phyloP scores from a whole-genome alignment of 331 rosid species.

The Quercus tomentella region DNA sequence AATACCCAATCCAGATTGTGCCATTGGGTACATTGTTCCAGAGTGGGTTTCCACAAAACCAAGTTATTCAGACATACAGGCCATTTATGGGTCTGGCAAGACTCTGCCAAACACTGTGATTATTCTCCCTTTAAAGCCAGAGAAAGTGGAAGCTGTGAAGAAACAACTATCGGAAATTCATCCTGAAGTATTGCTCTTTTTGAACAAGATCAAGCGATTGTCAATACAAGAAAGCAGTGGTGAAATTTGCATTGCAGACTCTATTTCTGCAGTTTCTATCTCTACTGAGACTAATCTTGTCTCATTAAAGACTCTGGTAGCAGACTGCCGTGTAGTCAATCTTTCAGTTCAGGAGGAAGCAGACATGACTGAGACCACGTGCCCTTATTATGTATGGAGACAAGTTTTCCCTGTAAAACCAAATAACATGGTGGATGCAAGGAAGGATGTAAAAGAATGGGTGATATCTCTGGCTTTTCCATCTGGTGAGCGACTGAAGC shows the following conservation, averaged over 20 bases:
- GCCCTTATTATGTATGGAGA: constrained; percentile 41
- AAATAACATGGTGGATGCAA: constrained; percentile 25
- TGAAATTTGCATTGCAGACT: background rate
- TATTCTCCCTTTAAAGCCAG: constrained; percentile 16
- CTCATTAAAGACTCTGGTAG: constrained; percentile 26
- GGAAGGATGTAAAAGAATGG: constrained; percentile 38
- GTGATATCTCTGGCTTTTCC: constrained; percentile 46
- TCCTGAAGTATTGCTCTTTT: constrained; percentile 15
- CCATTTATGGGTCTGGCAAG: constrained; percentile 1
- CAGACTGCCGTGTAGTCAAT: constrained; percentile 34
- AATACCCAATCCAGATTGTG: constrained; percentile 1
- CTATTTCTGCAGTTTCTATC: background rate
- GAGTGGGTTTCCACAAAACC: constrained; percentile 14
- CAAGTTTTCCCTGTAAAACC: constrained; percentile 37
- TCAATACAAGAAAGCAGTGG: background rate
- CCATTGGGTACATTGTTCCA: constrained; percentile 22
- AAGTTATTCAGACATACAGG: background rate
- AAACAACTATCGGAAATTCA: constrained; percentile 8
- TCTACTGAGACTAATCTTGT: constrained; percentile 6
- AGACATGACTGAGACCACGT: background rate
- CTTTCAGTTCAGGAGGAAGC: constrained; percentile 27
- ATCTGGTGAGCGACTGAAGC: constrained; percentile 19
- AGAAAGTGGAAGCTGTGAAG: constrained; percentile 21
- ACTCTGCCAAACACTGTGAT: constrained; percentile 9
- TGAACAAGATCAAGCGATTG: constrained; percentile 17